Percentiles rank a stretch among this genome's conserved stretches.
These are phyloP conservation scores for Capniomyces stellatus DNA, from an alignment of 371 early-diverging fungal species.

Conservation along the genomic window DNA sequence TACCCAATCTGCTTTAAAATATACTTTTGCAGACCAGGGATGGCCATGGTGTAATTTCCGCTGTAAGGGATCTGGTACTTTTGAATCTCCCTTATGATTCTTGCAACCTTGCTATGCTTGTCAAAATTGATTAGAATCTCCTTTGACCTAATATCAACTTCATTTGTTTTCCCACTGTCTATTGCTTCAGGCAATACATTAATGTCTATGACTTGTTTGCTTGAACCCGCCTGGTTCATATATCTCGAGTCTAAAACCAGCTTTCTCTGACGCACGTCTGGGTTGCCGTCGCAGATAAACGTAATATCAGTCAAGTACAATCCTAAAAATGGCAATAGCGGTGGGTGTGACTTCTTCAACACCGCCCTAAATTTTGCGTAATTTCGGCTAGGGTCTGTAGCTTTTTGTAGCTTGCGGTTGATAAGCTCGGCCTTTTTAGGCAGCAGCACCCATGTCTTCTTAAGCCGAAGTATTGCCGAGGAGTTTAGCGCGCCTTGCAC, in stretches of 20 bases:
- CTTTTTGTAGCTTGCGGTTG: slow-evolving; percentile 33
- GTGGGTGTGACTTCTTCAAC: slow-evolving; percentile 39
- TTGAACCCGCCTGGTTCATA: neutral
- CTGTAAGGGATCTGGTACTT: slow-evolving; percentile 60
- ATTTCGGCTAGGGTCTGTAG: slow-evolving; percentile 48
- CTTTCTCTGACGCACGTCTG: slow-evolving; percentile 8
- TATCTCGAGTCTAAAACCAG: neutral
- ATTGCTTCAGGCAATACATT: too few relatives aligned
- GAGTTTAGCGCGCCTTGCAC: slow-evolving; percentile 57
- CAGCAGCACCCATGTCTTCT: slow-evolving; percentile 49
- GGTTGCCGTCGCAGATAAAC: slow-evolving; percentile 57
- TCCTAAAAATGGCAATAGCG: slow-evolving; percentile 66
- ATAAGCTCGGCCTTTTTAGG: slow-evolving; percentile 31
- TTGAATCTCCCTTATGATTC: slow-evolving; percentile 51
- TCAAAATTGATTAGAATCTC: slow-evolving; percentile 56
- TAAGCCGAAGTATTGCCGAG: slow-evolving; percentile 50
- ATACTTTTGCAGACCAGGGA: slow-evolving; percentile 23
- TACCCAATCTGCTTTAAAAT: slow-evolving; percentile 17
- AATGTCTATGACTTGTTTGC: too few relatives aligned
- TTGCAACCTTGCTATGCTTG: slow-evolving; percentile 46
- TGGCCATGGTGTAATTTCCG: slow-evolving; percentile 26
- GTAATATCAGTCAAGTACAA: slow-evolving; percentile 77
- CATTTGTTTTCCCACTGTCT: slow-evolving; percentile 3
- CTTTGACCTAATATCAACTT: slow-evolving; percentile 14
- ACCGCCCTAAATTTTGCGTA: slow-evolving; percentile 54